Evolutionary conservation across 2,329 filamentous ascomycete genomes (phyloP).

Genomic region (Daldinia eschscholtzii): DNA sequence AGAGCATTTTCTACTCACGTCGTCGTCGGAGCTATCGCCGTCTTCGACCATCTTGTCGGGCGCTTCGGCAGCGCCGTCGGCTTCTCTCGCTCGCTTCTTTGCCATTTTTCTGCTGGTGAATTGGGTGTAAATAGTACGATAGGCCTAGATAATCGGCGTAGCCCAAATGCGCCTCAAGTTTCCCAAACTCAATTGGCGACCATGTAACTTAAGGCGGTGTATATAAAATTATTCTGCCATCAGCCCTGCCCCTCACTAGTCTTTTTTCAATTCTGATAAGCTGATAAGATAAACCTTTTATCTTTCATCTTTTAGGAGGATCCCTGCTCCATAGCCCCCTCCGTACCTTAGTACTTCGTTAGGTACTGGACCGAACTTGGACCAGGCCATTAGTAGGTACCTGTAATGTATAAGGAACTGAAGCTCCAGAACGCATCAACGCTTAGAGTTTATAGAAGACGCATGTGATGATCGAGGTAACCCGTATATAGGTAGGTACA

Average conservation of each 20-base stretch:
- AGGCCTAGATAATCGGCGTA: background rate
- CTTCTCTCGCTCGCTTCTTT: constrained; percentile 64
- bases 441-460: too few species aligned
- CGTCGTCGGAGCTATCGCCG: constrained; percentile 65
- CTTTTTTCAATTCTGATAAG: constrained; percentile 50
- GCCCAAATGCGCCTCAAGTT: background rate
- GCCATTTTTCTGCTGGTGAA: constrained; percentile 53
- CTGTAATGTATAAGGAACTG: background rate
- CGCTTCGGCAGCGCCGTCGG: constrained; percentile 60
- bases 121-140: background rate
- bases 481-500: background rate
- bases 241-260: constrained; percentile 58
- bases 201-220: constrained; percentile 43
- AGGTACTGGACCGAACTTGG: too few species aligned
- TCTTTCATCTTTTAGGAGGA: constrained; percentile 30
- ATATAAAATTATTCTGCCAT: constrained; percentile 55
- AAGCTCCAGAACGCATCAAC: background rate
- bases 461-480: too few species aligned
- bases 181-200: background rate
- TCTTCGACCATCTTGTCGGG: constrained; percentile 63
- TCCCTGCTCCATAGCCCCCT: background rate
- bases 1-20: constrained; percentile 55
- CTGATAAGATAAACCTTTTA: constrained; percentile 7
- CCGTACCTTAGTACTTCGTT: too few species aligned
- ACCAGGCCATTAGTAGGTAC: too few species aligned